Evolutionary conservation across 148 eudicot genomes (phyloP).

Genomic region (Pouteria glomerata): DNA sequence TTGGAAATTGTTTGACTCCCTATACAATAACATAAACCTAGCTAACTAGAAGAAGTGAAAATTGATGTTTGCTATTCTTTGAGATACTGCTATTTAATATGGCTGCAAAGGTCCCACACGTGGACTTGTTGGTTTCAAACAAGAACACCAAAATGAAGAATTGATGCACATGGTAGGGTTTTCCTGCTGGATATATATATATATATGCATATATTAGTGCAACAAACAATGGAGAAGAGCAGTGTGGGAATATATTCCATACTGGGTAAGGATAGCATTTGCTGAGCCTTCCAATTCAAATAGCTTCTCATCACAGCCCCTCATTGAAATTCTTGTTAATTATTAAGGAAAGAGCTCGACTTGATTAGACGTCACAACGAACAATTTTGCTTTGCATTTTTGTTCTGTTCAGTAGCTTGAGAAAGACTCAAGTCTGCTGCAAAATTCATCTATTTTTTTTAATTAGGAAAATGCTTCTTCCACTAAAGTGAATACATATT

Average conservation of each 20-base stretch:
- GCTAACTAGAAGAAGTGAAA: constrained; percentile 15
- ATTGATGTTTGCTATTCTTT: background rate
- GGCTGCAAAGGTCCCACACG: constrained; percentile 10
- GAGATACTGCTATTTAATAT: constrained; percentile 26
- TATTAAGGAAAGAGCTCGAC: background rate
- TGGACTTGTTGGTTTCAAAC: background rate
- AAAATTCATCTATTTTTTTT: background rate
- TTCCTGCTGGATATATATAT: background rate
- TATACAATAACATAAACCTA: background rate
- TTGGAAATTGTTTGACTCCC: no score
- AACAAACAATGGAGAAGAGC: background rate
- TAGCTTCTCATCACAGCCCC: constrained; percentile 8
- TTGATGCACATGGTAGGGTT: constrained; percentile 10
- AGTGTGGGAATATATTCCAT: constrained; percentile 31
- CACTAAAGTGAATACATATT: no score
- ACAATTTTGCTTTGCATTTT: constrained; percentile 1
- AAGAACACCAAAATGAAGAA: background rate
- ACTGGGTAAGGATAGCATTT: constrained; percentile 19
- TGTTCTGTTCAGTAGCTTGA: constrained; percentile 3
- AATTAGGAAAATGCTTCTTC: no score
- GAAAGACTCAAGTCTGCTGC: background rate
- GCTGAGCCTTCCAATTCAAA: constrained; percentile 17
- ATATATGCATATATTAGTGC: background rate
- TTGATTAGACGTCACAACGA: constrained; percentile 19
- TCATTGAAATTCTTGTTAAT: background rate